Evolutionary conservation across 2,329 filamentous ascomycete species (phyloP), one percentile per base, ranked within the genome.

Genomic region (Madurella mycetomatis): DNA sequence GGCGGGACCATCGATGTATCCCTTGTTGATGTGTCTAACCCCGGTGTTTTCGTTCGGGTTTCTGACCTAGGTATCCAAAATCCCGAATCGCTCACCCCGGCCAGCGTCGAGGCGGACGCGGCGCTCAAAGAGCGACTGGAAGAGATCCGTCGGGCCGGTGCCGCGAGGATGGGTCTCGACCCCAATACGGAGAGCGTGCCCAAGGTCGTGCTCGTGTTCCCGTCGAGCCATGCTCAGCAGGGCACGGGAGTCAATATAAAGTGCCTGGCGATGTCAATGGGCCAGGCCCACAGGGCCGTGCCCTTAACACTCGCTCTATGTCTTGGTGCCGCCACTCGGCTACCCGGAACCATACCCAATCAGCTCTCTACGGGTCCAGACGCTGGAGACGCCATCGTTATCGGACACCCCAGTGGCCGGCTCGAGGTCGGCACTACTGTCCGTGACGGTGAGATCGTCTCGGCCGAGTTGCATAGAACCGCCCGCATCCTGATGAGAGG

Each of bases 401-500:
- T 80, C 32, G 74, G 67, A 2, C 77, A 80, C 58, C 75, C 77
- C 0, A 75, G 73, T 37, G 77, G 77, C 2, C 69, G 57, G 43
- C 65, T 80, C 16, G 73, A 76, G 51, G 74, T 80, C 17, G 72
- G 74, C 1, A 74, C 74, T 1, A 70, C 66, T 11, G 66, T 75
- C 31, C 55, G 53, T 5, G 60, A 71, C 19, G 76, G 73, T 0
- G 61, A 65, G 41, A 70, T 80, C 17, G 63, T 70, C 49, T 74
- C 73, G 15, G 77, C 76, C 0, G 71, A 75, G 54, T 59, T 80
- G 30, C 66, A 75, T 56, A 68, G 76, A 17, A 80, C 77, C 0
- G 76, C 75, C 8, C 70, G 75, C 48, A 65, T 78, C 4, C 44
- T 80, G 58, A 80, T 80, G 76, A 75, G 74, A 55, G 77, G 77